Percentiles rank a stretch among this genome's conserved stretches.
Evolutionary conservation across 2,329 filamentous ascomycete genomes (phyloP).

Genomic region (Neoarthrinium moseri): DNA sequence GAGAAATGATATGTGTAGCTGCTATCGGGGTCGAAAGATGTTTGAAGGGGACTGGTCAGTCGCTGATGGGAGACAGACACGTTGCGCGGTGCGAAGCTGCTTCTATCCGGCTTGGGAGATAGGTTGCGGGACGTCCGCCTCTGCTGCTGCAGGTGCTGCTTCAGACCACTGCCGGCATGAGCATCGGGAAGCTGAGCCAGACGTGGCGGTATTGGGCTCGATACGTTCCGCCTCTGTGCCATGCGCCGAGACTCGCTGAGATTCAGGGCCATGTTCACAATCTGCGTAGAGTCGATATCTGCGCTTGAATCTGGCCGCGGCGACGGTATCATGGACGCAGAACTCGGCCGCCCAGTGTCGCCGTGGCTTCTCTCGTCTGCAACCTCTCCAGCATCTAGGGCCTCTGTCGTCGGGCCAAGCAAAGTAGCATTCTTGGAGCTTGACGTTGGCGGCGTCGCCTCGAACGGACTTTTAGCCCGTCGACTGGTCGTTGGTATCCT

Average conservation of each 20-base stretch:
- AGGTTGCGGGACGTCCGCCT: constrained; percentile 59
- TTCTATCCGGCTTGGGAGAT: constrained; percentile 55
- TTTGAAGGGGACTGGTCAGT: constrained; percentile 44
- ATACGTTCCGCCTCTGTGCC: constrained; percentile 58
- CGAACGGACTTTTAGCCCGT: constrained; percentile 22
- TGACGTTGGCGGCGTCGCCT: constrained; percentile 13
- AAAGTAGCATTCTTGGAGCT: constrained; percentile 6
- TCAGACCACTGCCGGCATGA: constrained; percentile 56
- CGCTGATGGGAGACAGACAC: constrained; percentile 39
- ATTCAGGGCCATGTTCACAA: constrained; percentile 88
- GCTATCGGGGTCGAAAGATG: constrained; percentile 46
- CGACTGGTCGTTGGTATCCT: constrained; percentile 26
- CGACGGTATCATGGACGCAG: constrained; percentile 19
- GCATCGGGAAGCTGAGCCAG: constrained; percentile 53
- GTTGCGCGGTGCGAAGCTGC: constrained; percentile 34
- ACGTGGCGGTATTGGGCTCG: constrained; percentile 47
- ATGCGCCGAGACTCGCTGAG: constrained; percentile 77
- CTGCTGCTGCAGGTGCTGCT: constrained; percentile 71
- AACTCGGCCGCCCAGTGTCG: constrained; percentile 21
- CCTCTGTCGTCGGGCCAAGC: constrained; percentile 14
- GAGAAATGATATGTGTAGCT: constrained; percentile 68
- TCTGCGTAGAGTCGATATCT: constrained; percentile 79
- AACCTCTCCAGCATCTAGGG: constrained; percentile 12
- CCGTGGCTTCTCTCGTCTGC: constrained; percentile 22
- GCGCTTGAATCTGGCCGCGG: constrained; percentile 33